Percentiles rank a stretch among this genome's conserved stretches.
These are phyloP conservation scores for Leishmania gerbilli DNA, from an alignment of 208 protist species.

Conservation along the genomic window DNA sequence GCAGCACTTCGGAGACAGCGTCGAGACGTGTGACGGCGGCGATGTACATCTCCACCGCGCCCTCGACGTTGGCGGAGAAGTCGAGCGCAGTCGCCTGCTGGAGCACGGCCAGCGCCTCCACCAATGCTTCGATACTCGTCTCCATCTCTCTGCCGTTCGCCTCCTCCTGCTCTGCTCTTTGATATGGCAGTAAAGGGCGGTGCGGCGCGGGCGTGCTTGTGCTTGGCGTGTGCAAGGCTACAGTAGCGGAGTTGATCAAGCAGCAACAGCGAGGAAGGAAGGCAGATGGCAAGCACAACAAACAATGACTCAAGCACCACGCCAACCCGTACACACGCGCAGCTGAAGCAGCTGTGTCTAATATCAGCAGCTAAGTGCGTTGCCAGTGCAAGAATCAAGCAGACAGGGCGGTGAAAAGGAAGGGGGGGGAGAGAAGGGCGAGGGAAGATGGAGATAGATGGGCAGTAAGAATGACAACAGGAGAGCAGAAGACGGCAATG, in stretches of 20 bases:
- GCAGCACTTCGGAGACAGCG: slow-evolving; percentile 44
- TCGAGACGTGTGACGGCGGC: slow-evolving; percentile 57
- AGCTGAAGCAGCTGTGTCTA: not conserved
- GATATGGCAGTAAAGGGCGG: not conserved
- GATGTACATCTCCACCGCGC: slow-evolving; percentile 73
- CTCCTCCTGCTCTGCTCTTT: not conserved
- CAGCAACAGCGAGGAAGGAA: not conserved
- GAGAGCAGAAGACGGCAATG: not conserved
- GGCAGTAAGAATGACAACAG: not conserved
- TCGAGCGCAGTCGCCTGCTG: slow-evolving; percentile 78
- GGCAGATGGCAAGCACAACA: not conserved
- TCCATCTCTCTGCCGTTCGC: slow-evolving; percentile 15
- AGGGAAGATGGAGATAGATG: not conserved
- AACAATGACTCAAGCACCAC: not conserved
- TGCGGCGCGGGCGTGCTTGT: not conserved
- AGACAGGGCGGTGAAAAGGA: not conserved
- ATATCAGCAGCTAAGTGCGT: not conserved
- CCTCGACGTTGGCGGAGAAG: slow-evolving; percentile 50
- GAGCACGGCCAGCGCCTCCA: slow-evolving; percentile 66
- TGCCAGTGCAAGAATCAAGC: not conserved
- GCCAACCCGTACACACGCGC: not conserved
- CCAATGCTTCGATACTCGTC: slow-evolving; percentile 47
- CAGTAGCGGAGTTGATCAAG: not conserved
- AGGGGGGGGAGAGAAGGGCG: not conserved
- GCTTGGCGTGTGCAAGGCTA: not conserved